Conservation (phyloP, 768 basidiomycete species). For the Leucocoprinus leucothites region DNA sequence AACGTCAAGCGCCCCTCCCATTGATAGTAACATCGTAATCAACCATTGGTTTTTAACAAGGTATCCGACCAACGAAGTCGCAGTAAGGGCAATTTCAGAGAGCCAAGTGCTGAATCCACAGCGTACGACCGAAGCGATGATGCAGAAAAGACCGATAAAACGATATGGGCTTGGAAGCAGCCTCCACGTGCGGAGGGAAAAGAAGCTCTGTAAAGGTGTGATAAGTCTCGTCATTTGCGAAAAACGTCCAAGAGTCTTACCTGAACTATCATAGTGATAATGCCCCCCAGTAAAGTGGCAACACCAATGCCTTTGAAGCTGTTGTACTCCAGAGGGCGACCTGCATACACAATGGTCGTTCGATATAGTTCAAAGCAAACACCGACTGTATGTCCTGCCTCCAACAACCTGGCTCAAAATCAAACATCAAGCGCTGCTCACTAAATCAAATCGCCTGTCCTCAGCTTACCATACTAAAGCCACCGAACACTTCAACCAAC, state of each 20-base stretch:
- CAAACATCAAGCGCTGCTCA: neutral
- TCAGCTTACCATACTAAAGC: neutral
- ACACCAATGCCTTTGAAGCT: conserved; percentile 7
- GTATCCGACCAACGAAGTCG: conserved; percentile 18
- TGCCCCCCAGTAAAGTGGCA: conserved; percentile 12
- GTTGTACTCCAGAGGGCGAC: neutral
- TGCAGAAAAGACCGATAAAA: conserved; percentile 25
- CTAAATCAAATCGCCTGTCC: no score
- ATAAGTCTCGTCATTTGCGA: neutral
- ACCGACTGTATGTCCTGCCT: conserved; percentile 12
- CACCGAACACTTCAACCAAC: neutral
- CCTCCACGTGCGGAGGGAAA: conserved; percentile 25
- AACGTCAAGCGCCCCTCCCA: conserved; percentile 27
- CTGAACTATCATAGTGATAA: conserved; percentile 15
- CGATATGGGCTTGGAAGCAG: conserved; percentile 25
- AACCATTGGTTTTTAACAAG: conserved; percentile 27
- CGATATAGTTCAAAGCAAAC: conserved; percentile 14
- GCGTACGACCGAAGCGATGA: conserved; percentile 21
- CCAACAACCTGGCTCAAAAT: conserved; percentile 9
- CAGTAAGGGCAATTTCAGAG: conserved; percentile 20
- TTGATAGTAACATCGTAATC: conserved; percentile 25
- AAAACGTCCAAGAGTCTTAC: neutral
- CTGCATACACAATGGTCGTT: conserved; percentile 1
- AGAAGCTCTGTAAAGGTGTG: conserved; percentile 24
- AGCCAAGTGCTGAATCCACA: conserved; percentile 26